Evolutionary conservation across 768 basidiomycete genomes (phyloP), one percentile per base, ranked within the genome.

Genomic region (Artomyces pyxidatus): DNA sequence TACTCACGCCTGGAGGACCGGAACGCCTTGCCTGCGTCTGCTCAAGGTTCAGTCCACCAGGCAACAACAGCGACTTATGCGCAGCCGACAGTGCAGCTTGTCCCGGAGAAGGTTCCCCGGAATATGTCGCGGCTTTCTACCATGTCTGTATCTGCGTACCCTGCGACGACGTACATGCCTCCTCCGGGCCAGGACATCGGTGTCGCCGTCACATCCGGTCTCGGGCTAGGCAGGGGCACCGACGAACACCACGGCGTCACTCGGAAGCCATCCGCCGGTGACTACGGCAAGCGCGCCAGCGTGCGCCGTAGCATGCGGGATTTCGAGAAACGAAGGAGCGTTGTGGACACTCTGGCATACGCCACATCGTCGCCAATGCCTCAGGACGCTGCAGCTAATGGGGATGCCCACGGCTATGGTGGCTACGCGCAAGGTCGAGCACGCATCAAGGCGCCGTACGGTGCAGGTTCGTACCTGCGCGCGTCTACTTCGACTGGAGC

Each of bases 371-470:
- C 66, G 55, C 29, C 63, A 55, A 37, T 60, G 51, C 9, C 65
- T 59, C 23, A 51, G 29, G 27, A 52, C 55, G 38, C 59, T 52
- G 25, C 54, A 58, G n/a, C n/a, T n/a, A n/a, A n/a, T n/a, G 44
- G 57, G 58, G 25, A 62, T 61, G 43, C 66, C 58, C n/a, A n/a
- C n/a, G 42, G 53, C 58, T 37, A 46, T 55, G 14, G 52, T 11
- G 48, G 51, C 19, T 54, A 51, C 2, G 45, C 50, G 22, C 57
- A 56, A 49, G 77, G 75, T 48, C 78, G 85, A 30, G 76, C 75
- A 41, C 76, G 76, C 29, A 80, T 86, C 55, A 83, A 85, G 61
- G 84, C 83, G 8, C 74, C 82, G 6, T 83, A 87, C 58, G 73
- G 76, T 8, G 71, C 75, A 4, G 71, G 77, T 6, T 63, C 70